Conservation (phyloP, 768 basidiomycete genomes). For the Erythrobasidium yunnanense region DNA sequence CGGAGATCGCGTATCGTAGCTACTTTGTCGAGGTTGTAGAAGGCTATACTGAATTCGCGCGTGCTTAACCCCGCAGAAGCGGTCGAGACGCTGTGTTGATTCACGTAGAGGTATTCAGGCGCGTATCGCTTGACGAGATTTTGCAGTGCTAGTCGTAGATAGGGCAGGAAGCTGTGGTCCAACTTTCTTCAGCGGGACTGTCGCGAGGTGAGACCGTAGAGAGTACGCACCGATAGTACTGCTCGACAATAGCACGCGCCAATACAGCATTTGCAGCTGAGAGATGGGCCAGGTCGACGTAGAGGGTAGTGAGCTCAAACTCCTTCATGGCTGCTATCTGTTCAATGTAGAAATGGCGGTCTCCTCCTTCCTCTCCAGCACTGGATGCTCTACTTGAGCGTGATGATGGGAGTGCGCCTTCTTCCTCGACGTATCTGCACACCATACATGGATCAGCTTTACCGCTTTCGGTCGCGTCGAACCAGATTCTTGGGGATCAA, state of each 20-base stretch:
- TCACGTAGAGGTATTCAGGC: slow-evolving; percentile 88
- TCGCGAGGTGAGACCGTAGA: not conserved
- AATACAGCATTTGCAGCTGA: slow-evolving; percentile 83
- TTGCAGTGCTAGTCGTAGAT: slow-evolving; percentile 77
- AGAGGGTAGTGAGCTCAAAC: slow-evolving; percentile 86
- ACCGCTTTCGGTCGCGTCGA: not conserved
- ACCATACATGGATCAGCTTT: not conserved
- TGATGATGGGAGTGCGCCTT: not conserved
- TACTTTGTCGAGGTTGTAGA: slow-evolving; percentile 65
- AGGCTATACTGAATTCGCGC: slow-evolving; percentile 87
- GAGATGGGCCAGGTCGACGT: slow-evolving; percentile 87
- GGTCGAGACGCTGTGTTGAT: slow-evolving; percentile 62
- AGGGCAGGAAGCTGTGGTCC: slow-evolving; percentile 61
- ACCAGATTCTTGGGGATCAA: not conserved
- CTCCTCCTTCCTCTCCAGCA: slow-evolving; percentile 43
- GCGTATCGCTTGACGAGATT: slow-evolving; percentile 80
- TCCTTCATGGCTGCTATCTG: slow-evolving; percentile 93
- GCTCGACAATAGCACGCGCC: slow-evolving; percentile 80
- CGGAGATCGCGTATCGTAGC: slow-evolving; percentile 87
- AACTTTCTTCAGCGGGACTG: too few relatives aligned
- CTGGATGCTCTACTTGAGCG: slow-evolving; percentile 15
- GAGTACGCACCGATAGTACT: slow-evolving; percentile 69
- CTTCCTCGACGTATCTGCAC: slow-evolving; percentile 71
- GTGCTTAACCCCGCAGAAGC: slow-evolving; percentile 71
- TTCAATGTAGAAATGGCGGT: slow-evolving; percentile 60